phyloP scores from a whole-genome alignment of 305 asterid genomes.

The Petunia hybrid region DNA sequence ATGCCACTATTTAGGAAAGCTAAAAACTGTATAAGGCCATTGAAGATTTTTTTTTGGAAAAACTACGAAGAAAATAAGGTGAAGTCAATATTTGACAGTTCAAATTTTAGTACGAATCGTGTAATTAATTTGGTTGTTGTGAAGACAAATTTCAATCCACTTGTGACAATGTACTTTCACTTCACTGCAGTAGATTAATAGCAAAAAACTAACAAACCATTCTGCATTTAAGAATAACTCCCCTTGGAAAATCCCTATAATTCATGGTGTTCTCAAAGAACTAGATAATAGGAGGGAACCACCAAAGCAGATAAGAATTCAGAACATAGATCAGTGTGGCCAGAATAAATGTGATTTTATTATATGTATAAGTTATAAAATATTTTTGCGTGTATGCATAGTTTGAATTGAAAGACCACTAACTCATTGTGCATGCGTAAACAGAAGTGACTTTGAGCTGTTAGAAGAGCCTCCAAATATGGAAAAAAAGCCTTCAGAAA shows the following conservation, averaged over 20 bases:
- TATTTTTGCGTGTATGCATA: not conserved
- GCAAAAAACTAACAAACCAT: not conserved
- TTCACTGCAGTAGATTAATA: not conserved
- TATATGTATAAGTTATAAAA: not conserved
- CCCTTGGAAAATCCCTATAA: not conserved
- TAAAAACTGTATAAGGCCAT: not conserved
- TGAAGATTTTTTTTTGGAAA: not conserved
- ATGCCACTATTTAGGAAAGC: not conserved
- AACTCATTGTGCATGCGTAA: not conserved
- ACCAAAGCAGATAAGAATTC: not conserved
- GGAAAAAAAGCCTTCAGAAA: constrained; percentile 34
- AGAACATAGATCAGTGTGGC: not conserved
- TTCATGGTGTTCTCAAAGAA: not conserved
- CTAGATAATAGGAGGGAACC: not conserved
- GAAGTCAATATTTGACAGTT: not conserved
- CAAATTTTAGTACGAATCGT: not conserved
- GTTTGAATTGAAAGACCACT: not conserved
- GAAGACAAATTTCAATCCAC: not conserved
- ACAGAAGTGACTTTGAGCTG: constrained; percentile 11
- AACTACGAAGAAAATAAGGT: not conserved
- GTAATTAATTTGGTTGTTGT: constrained; percentile 3
- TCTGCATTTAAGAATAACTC: not conserved
- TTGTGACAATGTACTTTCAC: not conserved
- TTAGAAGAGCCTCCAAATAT: constrained; percentile 16
- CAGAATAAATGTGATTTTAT: not conserved